Base-by-base conservation (phyloP, 1,139 yeast species). In the Kurtzmaniella quercitrusa region DNA sequence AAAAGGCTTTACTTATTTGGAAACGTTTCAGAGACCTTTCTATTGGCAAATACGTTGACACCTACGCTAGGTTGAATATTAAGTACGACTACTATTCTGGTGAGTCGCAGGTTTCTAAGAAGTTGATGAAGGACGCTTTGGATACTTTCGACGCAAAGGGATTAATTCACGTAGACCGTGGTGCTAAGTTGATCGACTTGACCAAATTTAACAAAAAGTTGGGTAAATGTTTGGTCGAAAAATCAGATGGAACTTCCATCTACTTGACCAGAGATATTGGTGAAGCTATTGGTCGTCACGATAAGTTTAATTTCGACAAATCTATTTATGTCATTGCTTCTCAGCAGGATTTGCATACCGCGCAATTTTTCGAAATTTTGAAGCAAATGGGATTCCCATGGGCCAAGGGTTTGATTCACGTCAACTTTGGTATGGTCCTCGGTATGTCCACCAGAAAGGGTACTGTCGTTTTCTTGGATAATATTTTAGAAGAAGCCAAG, bases 371-470 rank as follows among this genome's bases (percentile, higher is more conserved):
- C 66, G 96, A 93, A 70, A 88, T 91, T 54, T 75, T 93, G 60
- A 94, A 93, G 57, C 89, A 88, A 66, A 80, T 93, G 86, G 98
- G 89, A 36, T 82, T 77, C 61, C 85, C 81, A 48, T 94, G 97
- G 96, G 91, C 96, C 38, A 71, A 78, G 52, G 76, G 75, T 45
- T 72, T 93, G 57, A 77, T 76, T 54, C 98, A 89, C 64, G 80
- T 94, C 56, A 93, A 87, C 69, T 94, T 89, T 57, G 99, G 99
- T 66, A 85, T 94, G 95, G 98, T 94, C 43, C 87, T 82, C 61
- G 98, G 99, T 56, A 94, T 94, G 99, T 86, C 96, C 30, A 93
- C 98, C 48, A 84, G 99, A 75, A 88, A 84, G 69, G 99, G 99
- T 54, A 94, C 96, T 35, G 99, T 94, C 50, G 98, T 94, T 12